phyloP scores from a whole-genome alignment of 768 basidiomycete genomes.

The Amanita molliuscula region DNA sequence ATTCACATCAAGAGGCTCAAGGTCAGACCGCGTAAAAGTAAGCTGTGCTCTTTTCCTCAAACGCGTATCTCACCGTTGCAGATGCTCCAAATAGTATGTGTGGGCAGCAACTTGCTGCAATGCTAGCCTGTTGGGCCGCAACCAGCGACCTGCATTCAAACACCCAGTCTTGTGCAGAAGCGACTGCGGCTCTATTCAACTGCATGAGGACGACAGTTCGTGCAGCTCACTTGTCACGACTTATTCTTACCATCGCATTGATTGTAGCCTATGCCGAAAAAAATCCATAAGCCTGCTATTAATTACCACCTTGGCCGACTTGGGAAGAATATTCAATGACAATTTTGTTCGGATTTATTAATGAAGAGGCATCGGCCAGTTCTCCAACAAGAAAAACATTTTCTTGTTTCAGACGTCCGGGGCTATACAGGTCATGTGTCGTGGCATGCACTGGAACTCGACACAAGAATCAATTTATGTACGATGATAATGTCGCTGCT shows the following conservation, averaged over 20 bases:
- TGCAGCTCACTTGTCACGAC: slow-evolving; percentile 8
- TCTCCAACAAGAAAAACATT: too few species aligned
- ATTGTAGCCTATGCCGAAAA: slow-evolving; percentile 55
- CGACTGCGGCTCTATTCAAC: slow-evolving; percentile 52
- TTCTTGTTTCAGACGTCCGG: too few species aligned
- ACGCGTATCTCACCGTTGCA: slow-evolving; percentile 14
- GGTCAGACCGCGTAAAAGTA: slow-evolving; percentile 70
- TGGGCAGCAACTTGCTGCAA: slow-evolving; percentile 55
- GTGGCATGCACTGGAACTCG: too few species aligned
- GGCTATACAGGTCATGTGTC: too few species aligned
- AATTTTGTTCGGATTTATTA: too few species aligned
- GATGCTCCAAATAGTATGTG: slow-evolving; percentile 45
- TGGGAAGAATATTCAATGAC: slow-evolving; percentile 61
- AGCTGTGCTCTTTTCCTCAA: slow-evolving; percentile 12
- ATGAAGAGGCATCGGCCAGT: too few species aligned
- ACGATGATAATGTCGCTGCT: too few species aligned
- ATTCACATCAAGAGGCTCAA: slow-evolving; percentile 76
- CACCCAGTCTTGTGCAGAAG: slow-evolving; percentile 38
- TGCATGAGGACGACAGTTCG: slow-evolving; percentile 85
- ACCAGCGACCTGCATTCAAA: slow-evolving; percentile 49
- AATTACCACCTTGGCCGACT: slow-evolving; percentile 86
- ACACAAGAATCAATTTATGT: too few species aligned
- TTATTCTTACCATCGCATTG: neutral
- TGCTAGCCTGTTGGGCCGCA: slow-evolving; percentile 87
- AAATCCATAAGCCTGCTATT: slow-evolving; percentile 65